phyloP scores from a whole-genome alignment of 352 stramenopile genomes.

The Pythium scleroteichum region DNA sequence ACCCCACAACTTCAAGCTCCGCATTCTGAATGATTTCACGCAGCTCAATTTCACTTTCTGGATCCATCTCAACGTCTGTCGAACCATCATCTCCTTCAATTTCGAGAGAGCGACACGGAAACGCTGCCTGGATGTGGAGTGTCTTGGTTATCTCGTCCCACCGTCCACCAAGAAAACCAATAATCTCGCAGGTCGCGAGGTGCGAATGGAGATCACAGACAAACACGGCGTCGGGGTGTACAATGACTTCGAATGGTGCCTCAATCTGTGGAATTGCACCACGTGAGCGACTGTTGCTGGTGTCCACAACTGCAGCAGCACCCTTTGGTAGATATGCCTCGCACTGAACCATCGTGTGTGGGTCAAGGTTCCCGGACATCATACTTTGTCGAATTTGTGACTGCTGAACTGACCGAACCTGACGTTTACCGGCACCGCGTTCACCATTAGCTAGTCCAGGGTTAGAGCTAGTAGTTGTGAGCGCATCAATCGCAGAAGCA shows the following conservation, averaged over 20 bases:
- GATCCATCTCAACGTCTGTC: conserved; percentile 96
- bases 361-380: conserved; percentile 69
- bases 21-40: conserved; percentile 89
- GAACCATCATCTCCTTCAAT: conserved; percentile 89
- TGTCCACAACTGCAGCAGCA: conserved; percentile 22
- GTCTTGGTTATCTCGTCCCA: conserved; percentile 83
- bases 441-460: conserved; percentile 5
- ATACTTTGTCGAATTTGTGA: conserved; percentile 80
- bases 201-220: conserved; percentile 93
- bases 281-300: conserved; percentile 39
- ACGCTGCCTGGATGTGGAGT: conserved; percentile 92
- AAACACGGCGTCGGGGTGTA: conserved; percentile 90
- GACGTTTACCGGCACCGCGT: conserved; percentile 48
- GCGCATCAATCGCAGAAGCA: background rate
- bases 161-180: conserved; percentile 92
- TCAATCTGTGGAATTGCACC: conserved; percentile 36
- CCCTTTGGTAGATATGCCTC: conserved; percentile 48
- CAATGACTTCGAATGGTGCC: conserved; percentile 86
- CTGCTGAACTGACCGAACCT: conserved; percentile 72
- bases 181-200: conserved; percentile 93
- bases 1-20: conserved; percentile 91
- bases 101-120: conserved; percentile 89
- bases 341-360: conserved; percentile 88
- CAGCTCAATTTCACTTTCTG: conserved; percentile 89
- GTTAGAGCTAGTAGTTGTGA: conserved; percentile 1